Evolutionary conservation across 495 filamentous ascomycete species (phyloP), one percentile per base, ranked within the genome.

Genomic region (Astrothelium subdiscretum): DNA sequence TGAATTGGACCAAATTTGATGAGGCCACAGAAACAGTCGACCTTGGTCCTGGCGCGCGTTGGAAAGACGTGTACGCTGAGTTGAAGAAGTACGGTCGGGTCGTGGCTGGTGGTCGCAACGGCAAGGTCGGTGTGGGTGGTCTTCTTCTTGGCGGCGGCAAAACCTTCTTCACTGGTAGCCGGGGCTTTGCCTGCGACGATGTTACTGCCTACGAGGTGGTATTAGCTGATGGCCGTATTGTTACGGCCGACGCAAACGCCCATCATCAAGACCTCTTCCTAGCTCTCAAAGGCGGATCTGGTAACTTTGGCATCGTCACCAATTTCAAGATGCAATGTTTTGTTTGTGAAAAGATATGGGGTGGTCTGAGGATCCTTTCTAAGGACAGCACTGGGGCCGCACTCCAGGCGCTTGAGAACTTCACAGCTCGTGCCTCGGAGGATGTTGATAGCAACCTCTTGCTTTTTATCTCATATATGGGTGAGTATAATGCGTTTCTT

Each of bases 1-100:
- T 54, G 48, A 24, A 54, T 15, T 27, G 24, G 24, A 54, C 20
- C 6, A 54, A 6, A 0, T 29, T 27, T 29, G 48, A 54, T 54
- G 67, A 68, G 58, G 68, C 64, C 0, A 61, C 82, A 13, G 72
- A 79, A 42, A 70, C 75, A n/a, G 71, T 81, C 58, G 73, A 70
- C 8, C 66, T 80, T 8, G 62, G 62, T 20, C 38, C 67, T 35
- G 67, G 69, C 4, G 61, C 31, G 1, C 15, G 60, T 0, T 69
- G 65, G 67, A 15, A 18, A n/a, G 20, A 65, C 6, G 67, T 69
- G 2, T 71, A 67, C 26, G 32, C 26, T 22, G 40, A 22, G 15
- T 27, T 68, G 2, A 62, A 65, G 10, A 27, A n/a, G 12, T 11
- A 57, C 11, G 44, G 40, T 11, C 35, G 65, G 2, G 26, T 58